phyloP scores from a whole-genome alignment of 495 filamentous ascomycete species.

The Chlorociboria aeruginascens region DNA sequence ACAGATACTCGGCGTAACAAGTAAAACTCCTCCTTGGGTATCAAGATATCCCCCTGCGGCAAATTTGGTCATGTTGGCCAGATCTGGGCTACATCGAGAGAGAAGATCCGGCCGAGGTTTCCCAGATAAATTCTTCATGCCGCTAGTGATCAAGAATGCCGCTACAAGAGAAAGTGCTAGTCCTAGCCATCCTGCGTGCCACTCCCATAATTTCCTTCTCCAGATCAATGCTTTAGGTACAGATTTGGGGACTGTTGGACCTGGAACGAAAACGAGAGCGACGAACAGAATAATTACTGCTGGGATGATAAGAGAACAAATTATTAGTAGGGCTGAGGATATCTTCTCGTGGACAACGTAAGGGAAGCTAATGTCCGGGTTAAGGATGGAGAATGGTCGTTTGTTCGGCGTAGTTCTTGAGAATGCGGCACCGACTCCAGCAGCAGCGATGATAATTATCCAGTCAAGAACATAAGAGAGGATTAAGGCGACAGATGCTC shows the following conservation, averaged over 20 bases:
- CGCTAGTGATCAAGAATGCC: slow-evolving; percentile 68
- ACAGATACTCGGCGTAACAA: slow-evolving; percentile 60
- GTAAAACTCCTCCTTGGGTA: slow-evolving; percentile 27
- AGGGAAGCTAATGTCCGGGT: slow-evolving; percentile 55
- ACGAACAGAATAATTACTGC: slow-evolving; percentile 56
- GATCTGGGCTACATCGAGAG: slow-evolving; percentile 49
- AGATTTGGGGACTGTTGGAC: slow-evolving; percentile 51
- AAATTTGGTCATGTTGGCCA: slow-evolving; percentile 28
- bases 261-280: slow-evolving; percentile 54
- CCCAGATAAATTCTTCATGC: slow-evolving; percentile 76
- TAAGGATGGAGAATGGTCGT: slow-evolving; percentile 35
- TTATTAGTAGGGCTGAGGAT: slow-evolving; percentile 40
- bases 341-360: slow-evolving; percentile 65
- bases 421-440: slow-evolving; percentile 24
- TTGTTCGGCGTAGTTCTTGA: slow-evolving; percentile 44
- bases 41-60: slow-evolving; percentile 26
- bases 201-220: slow-evolving; percentile 69
- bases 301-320: slow-evolving; percentile 47
- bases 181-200: slow-evolving; percentile 70
- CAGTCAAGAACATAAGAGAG: slow-evolving; percentile 52
- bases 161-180: slow-evolving; percentile 52
- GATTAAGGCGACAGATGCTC: slow-evolving; percentile 13
- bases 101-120: slow-evolving; percentile 80
- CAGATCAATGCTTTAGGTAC: slow-evolving; percentile 54
- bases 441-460: slow-evolving; percentile 42